Evolutionary conservation across 371 early-diverging fungal species (phyloP).

Genomic region (Mucor mucedo): DNA sequence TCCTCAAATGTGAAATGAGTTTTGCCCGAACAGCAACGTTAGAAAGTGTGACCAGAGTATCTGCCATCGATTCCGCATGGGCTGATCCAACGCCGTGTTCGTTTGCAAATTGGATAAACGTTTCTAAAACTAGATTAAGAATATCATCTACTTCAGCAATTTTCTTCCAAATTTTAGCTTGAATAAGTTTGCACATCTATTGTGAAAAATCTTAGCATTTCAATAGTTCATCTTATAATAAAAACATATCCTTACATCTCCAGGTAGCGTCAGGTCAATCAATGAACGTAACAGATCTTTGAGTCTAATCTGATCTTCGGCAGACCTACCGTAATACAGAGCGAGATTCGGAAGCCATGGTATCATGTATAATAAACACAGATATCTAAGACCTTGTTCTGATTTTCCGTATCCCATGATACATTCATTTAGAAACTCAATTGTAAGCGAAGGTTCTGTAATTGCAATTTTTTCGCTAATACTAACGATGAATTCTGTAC

Average conservation of each 20-base stretch:
- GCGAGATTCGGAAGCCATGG: constrained; percentile 87
- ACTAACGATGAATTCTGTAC: constrained; percentile 72
- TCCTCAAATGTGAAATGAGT: constrained; percentile 73
- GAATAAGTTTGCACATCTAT: constrained; percentile 75
- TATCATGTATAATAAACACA: constrained; percentile 83
- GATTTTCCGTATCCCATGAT: constrained; percentile 80
- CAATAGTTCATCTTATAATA: not conserved
- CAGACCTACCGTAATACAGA: constrained; percentile 49
- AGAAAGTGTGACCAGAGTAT: constrained; percentile 81
- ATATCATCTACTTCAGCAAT: constrained; percentile 79
- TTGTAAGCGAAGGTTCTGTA: constrained; percentile 76
- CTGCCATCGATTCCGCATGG: constrained; percentile 82
- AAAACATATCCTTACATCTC: constrained; percentile 52
- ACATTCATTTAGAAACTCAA: constrained; percentile 87
- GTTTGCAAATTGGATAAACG: constrained; percentile 75
- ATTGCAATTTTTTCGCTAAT: constrained; percentile 81
- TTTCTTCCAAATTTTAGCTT: constrained; percentile 81
- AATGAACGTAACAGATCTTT: constrained; percentile 75
- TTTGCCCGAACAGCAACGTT: constrained; percentile 77
- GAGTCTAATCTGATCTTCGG: constrained; percentile 58
- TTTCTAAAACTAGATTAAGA: constrained; percentile 75
- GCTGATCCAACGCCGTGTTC: constrained; percentile 78
- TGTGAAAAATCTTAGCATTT: not conserved
- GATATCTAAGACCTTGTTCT: constrained; percentile 66
- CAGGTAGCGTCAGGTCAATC: constrained; percentile 80